phyloP scores from a whole-genome alignment of 2,329 filamentous ascomycete species.

The Incumbomyces lentus region DNA sequence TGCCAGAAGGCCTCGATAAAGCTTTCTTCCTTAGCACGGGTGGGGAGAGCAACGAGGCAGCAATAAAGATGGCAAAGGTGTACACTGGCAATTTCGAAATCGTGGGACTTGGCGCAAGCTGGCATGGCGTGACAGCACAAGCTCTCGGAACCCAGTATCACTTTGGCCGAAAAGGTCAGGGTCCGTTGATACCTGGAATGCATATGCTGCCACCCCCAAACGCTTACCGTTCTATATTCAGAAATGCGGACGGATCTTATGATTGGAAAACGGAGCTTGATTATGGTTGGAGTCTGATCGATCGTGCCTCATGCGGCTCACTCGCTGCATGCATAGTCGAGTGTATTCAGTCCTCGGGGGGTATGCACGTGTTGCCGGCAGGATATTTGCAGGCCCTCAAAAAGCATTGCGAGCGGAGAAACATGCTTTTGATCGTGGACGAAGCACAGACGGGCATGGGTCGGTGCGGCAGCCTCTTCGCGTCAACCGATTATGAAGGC shows the following conservation, averaged over 20 bases:
- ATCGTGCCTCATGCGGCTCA: constrained; percentile 49
- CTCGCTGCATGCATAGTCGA: constrained; percentile 55
- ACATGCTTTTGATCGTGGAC: constrained; percentile 50
- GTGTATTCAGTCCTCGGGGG: constrained; percentile 48
- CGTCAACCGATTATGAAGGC: constrained; percentile 42
- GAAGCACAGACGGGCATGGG: constrained; percentile 52
- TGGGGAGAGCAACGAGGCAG: constrained; percentile 50
- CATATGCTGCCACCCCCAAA: constrained; percentile 51
- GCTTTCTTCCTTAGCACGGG: constrained; percentile 51
- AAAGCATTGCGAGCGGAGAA: constrained; percentile 42
- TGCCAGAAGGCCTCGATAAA: constrained; percentile 43
- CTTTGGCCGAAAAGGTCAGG: constrained; percentile 39
- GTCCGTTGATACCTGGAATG: constrained; percentile 44
- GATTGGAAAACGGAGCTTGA: constrained; percentile 57
- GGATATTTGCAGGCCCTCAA: constrained; percentile 51
- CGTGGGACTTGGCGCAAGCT: constrained; percentile 49
- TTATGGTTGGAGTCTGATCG: constrained; percentile 52
- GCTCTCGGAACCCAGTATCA: constrained; percentile 45
- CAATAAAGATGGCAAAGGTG: constrained; percentile 54
- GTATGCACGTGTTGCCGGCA: constrained; percentile 48
- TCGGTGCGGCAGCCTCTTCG: constrained; percentile 48
- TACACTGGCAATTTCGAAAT: constrained; percentile 58
- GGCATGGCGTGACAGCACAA: constrained; percentile 51
- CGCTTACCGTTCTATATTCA: constrained; percentile 52
- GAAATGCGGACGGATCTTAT: constrained; percentile 48